These are phyloP conservation scores for Cystobasidium pallidum DNA, from an alignment of 1,284 basidiomycete genomes.

Conservation along the genomic window DNA sequence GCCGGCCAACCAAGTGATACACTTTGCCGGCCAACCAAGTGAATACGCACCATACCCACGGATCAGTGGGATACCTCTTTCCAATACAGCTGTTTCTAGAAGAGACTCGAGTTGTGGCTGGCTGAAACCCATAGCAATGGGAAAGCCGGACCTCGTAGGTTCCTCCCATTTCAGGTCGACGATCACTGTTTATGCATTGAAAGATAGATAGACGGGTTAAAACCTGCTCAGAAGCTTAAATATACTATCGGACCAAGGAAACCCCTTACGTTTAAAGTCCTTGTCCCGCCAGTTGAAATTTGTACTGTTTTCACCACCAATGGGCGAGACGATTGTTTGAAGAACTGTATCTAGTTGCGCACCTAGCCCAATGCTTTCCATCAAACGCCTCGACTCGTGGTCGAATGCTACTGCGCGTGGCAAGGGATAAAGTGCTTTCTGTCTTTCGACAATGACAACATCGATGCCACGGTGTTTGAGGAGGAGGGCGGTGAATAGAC, in stretches of 20 bases:
- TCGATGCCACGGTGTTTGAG: conserved; percentile 45
- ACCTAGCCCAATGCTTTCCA: conserved; percentile 42
- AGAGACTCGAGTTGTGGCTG: conserved; percentile 47
- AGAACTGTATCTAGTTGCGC: conserved; percentile 29
- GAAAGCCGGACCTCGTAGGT: conserved; percentile 46
- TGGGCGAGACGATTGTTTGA: conserved; percentile 42
- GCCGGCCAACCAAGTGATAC: no score
- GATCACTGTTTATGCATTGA: conserved; percentile 1
- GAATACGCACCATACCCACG: conserved; percentile 27
- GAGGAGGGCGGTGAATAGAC: conserved; percentile 42
- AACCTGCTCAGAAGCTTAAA: neutral
- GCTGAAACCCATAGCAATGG: conserved; percentile 43
- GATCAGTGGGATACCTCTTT: conserved; percentile 23
- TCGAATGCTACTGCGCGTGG: conserved; percentile 49
- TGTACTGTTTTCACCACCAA: conserved; percentile 39
- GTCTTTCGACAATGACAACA: conserved; percentile 48
- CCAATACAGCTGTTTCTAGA: conserved; percentile 9
- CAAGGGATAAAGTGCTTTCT: conserved; percentile 48
- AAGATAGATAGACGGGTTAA: neutral
- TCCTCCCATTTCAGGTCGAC: conserved; percentile 33
- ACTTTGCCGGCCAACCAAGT: no score
- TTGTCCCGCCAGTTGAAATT: conserved; percentile 49
- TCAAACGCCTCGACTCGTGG: conserved; percentile 47
- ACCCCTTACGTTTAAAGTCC: conserved; percentile 44
- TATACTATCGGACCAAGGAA: neutral